Evolutionary conservation across 2,329 filamentous ascomycete genomes (phyloP), one percentile per base, ranked within the genome.

Genomic region (Neonectria sp.): DNA sequence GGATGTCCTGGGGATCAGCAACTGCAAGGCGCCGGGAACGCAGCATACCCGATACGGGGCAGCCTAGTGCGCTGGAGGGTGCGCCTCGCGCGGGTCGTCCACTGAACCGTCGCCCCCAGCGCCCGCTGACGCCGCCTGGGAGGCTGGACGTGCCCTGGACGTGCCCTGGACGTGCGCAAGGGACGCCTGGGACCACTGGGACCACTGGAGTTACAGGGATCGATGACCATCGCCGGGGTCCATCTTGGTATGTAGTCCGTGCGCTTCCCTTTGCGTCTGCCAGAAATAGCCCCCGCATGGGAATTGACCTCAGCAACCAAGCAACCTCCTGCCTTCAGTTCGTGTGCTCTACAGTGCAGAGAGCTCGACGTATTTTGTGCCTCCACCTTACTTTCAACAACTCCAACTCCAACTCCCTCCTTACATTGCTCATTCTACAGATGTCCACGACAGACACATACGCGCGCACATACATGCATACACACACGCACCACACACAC

Each of bases 241-340:
- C 37, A 43, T 53, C 63, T 52, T 66, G 52, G 57, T n/a, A 24
- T 31, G 58, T 13, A 58, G 63, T 51, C 63, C 63, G 53, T 57
- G 64, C 64, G 59, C 59, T 33, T 59, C 64, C 62, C 55, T 63
- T 52, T 49, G 60, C 45, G 62, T 56, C 65, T 60, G 65, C 65
- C 65, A 64, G 65, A 67, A 67, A 67, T 67, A 67, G 65, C 53
- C 60, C 55, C 60, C 65, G 55, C 64, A 67, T 59, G 49, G 43
- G 48, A 46, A 33, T 37, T 59, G 21, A 60, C 53, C 53, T 62
- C 57, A 53, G 52, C 57, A 53, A 45, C 58, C 62, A 51, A 55
- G 17, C 35, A 37, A 37, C 35, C 13, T 35, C 40, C 27, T 46
- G 27, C 12, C n/a, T 11, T 29, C 33, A 8, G 31, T 8, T 31